phyloP scores from a whole-genome alignment of 2,329 filamentous ascomycete species.

The Colletotrichum chrysophilum region DNA sequence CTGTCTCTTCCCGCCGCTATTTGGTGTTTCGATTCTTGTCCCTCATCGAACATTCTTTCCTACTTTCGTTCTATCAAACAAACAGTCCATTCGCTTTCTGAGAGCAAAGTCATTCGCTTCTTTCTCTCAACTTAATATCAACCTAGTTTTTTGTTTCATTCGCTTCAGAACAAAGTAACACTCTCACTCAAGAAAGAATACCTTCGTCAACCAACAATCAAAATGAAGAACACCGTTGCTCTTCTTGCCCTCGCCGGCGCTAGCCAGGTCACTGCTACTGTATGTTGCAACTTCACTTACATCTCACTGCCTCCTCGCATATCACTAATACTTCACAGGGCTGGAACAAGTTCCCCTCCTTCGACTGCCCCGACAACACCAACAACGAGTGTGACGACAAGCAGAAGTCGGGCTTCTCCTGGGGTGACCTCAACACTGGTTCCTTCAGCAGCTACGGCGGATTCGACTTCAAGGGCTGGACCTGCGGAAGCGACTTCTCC shows the following conservation, averaged over 20 bases:
- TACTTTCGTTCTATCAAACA: constrained; percentile 32
- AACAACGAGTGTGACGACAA: constrained; percentile 78
- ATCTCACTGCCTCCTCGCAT: neutral
- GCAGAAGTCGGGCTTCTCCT: constrained; percentile 76
- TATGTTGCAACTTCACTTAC: constrained; percentile 32
- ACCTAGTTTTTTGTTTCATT: constrained; percentile 18
- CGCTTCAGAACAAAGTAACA: constrained; percentile 5
- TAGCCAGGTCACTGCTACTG: constrained; percentile 54
- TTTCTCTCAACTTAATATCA: constrained; percentile 38
- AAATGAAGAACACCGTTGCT: constrained; percentile 57
- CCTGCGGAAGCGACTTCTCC: constrained; percentile 63
- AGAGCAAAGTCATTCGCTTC: constrained; percentile 63
- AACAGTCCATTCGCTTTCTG: constrained; percentile 35
- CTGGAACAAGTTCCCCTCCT: constrained; percentile 43
- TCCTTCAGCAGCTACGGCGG: constrained; percentile 70
- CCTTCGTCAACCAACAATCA: constrained; percentile 26
- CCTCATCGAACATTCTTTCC: constrained; percentile 26
- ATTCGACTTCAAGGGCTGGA: constrained; percentile 77
- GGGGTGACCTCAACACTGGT: constrained; percentile 66
- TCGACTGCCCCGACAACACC: constrained; percentile 72
- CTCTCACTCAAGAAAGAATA: constrained; percentile 9
- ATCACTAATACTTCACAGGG: constrained; percentile 18
- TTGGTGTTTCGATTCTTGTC: constrained; percentile 19
- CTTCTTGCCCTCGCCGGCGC: constrained; percentile 56
- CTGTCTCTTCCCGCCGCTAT: constrained; percentile 10